Base-by-base conservation (phyloP, 1,284 basidiomycete genomes). In the Ceraceosorus bombacis region DNA sequence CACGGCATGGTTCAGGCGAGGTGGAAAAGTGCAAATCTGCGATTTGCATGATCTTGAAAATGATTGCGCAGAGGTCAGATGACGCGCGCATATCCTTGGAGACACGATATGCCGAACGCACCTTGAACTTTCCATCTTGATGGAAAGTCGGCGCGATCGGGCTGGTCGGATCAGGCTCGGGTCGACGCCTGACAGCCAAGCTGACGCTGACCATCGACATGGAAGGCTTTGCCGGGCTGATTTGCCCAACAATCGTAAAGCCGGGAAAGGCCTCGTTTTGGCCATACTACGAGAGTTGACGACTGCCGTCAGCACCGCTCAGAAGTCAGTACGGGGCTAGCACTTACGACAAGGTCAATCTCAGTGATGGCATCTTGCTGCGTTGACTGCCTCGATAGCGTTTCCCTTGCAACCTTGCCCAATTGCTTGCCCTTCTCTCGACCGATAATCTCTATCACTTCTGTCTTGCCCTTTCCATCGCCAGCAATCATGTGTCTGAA, bases 1-100 rank as follows among this genome's bases (percentile, higher is more conserved):
- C 73, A 6, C 73, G 65, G 52, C 73, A 76, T 17, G 65, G 58
- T 48, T 72, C 68, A 10, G 69, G 67, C 10, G 60, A 51, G 40
- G 71, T 69, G 40, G 64, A 64, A 51, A 74, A 72, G 59, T 76
- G 74, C 41, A 76, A 54, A 50, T 76, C 74, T 12, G 73, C 71
- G 3, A 76, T 52, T 58, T 76, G 74, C 27, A 76, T 58, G 56
- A 76, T 71, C 57, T 72, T 76, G 27, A 27, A 27, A 27, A 27
- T 27, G 27, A 27, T 27, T 27, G 27, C 27, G 27, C 2, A 27
- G 27, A 27, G 27, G 27, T 27, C 27, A 27, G 27, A 27, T 27
- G 27, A 27, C 27, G 27, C 27, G 27, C 27, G 27, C 27, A 27
- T 27, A 27, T 27, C 27, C 27, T 27, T 27, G 27, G 27, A 27